phyloP scores from a whole-genome alignment of 73 alveolate species.

The Diophrys sp. region DNA sequence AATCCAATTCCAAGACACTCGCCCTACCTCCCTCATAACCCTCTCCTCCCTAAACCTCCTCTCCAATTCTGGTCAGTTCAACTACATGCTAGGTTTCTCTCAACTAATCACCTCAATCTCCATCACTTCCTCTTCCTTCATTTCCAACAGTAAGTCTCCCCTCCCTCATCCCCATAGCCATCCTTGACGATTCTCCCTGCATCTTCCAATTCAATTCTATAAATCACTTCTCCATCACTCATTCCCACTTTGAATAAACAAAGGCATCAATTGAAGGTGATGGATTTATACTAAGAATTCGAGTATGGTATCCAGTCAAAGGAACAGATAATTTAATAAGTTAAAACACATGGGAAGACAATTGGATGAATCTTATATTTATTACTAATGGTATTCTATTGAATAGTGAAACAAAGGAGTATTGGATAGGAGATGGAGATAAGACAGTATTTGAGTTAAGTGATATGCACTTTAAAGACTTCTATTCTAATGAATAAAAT shows the following conservation, averaged over 20 bases:
- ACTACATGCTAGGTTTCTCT: no score
- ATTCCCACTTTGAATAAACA: background rate
- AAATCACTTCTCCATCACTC: background rate
- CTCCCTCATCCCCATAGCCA: background rate
- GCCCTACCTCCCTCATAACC: background rate
- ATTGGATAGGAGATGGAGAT: no score
- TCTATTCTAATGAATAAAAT: background rate
- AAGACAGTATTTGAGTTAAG: no score
- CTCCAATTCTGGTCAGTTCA: no score
- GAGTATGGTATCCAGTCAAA: background rate
- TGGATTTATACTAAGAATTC: background rate
- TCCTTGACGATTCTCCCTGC: background rate
- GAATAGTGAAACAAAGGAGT: no score
- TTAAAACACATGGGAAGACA: background rate
- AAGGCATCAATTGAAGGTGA: background rate
- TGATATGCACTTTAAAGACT: background rate
- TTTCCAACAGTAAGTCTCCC: background rate
- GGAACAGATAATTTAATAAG: background rate
- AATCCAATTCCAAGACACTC: background rate
- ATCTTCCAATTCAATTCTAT: background rate
- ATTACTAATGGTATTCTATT: background rate
- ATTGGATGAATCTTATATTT: background rate
- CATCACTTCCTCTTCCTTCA: background rate
- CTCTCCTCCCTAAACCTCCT: no score
- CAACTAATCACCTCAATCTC: background rate